These are phyloP conservation scores for Evernia prunastri DNA, from an alignment of 495 filamentous ascomycete genomes.

Conservation along the genomic window DNA sequence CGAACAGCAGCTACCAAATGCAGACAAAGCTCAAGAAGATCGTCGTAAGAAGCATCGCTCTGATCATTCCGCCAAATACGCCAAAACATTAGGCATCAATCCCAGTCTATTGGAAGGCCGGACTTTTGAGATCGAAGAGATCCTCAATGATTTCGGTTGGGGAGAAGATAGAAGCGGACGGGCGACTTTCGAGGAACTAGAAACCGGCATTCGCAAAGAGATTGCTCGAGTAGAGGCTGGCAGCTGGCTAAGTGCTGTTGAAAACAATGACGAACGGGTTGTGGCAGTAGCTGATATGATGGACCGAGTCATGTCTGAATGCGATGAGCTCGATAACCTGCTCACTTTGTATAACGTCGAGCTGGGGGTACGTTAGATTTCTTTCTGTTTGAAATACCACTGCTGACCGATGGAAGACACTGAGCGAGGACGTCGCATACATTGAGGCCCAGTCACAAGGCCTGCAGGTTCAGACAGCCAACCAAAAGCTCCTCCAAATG, in stretches of 20 bases:
- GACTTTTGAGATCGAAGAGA: slow-evolving; percentile 66
- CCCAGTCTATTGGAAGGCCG: slow-evolving; percentile 59
- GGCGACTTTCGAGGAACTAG: slow-evolving; percentile 72
- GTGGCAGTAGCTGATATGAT: slow-evolving; percentile 75
- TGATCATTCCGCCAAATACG: slow-evolving; percentile 71
- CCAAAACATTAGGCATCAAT: slow-evolving; percentile 69
- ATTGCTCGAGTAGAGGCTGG: slow-evolving; percentile 85
- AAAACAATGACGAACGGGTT: slow-evolving; percentile 83
- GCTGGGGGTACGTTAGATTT: slow-evolving; percentile 61
- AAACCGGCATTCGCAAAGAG: slow-evolving; percentile 77
- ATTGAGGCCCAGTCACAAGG: slow-evolving; percentile 97
- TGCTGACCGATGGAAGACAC: slow-evolving; percentile 57
- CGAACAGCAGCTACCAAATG: slow-evolving; percentile 31
- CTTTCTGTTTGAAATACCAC: not conserved
- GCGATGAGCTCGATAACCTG: slow-evolving; percentile 89
- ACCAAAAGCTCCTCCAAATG: slow-evolving; percentile 87
- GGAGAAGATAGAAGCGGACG: slow-evolving; percentile 63
- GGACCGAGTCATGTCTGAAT: slow-evolving; percentile 83
- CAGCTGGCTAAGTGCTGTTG: slow-evolving; percentile 81
- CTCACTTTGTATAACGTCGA: slow-evolving; percentile 92
- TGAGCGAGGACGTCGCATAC: slow-evolving; percentile 91
- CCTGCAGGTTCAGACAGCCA: slow-evolving; percentile 91
- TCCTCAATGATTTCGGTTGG: slow-evolving; percentile 87
- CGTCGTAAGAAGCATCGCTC: slow-evolving; percentile 57
- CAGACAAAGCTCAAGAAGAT: slow-evolving; percentile 35